Percentiles rank a stretch among this genome's conserved stretches.
Evolutionary conservation across 306 rosid species (phyloP).

Genomic region (Cucurbita moschata): DNA sequence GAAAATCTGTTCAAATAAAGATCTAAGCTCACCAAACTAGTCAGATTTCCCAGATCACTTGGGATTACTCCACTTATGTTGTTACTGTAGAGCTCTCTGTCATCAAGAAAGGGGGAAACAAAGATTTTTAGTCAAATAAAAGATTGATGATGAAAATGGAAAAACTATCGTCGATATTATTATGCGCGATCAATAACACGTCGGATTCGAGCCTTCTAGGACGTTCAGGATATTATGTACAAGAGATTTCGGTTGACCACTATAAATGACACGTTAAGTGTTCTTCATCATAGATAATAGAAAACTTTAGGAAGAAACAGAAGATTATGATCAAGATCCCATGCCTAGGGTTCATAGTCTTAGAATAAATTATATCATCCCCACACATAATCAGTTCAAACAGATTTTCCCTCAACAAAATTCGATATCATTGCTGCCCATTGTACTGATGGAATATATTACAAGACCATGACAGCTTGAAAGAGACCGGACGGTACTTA

Average conservation of each 20-base stretch:
- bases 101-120: constrained; percentile 4
- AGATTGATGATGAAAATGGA: not conserved
- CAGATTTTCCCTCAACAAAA: not conserved
- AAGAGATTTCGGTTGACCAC: not conserved
- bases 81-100: constrained; percentile 95
- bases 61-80: constrained; percentile 87
- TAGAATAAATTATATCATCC: not conserved
- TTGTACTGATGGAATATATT: not conserved
- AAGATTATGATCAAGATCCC: not conserved
- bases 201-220: not conserved
- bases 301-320: not conserved
- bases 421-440: not conserved
- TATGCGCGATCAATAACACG: not conserved
- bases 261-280: not conserved
- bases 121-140: not conserved
- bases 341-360: not conserved
- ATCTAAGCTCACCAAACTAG: constrained; percentile 99
- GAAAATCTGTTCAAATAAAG: constrained; percentile 68
- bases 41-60: constrained; percentile 90
- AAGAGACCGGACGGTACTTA: constrained; percentile 17
- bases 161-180: too few relatives aligned
- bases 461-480: not conserved
- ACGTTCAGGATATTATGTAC: not conserved
- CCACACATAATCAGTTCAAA: not conserved
- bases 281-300: too few relatives aligned